phyloP scores from a whole-genome alignment of 768 basidiomycete genomes.

The Russula earlei region DNA sequence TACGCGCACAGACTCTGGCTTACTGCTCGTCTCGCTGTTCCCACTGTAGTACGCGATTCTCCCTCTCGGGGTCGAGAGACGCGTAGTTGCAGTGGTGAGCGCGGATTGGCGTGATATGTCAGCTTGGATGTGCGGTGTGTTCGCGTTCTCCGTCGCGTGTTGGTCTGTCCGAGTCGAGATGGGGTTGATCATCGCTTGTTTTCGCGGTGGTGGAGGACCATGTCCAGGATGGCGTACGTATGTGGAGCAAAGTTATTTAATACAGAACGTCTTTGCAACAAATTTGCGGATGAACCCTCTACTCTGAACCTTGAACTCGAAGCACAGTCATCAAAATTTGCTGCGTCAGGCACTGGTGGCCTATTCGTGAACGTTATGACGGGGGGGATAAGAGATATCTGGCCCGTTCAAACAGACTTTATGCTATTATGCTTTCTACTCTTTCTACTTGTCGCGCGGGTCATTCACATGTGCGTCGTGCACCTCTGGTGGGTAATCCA shows the following conservation, averaged over 20 bases:
- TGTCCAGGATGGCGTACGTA: neutral
- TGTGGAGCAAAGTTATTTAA: neutral
- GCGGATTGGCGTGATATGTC: constrained; percentile 27
- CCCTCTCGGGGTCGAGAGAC: constrained; percentile 42
- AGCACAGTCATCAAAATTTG: too few relatives aligned
- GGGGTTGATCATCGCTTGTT: neutral
- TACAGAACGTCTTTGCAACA: too few relatives aligned
- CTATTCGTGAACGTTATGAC: too few relatives aligned
- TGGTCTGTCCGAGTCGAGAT: neutral
- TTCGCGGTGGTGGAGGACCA: neutral
- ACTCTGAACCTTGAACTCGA: too few relatives aligned
- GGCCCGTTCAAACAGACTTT: too few relatives aligned
- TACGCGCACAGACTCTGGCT: neutral
- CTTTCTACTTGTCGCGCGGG: too few relatives aligned
- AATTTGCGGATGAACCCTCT: neutral
- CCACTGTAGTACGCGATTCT: constrained; percentile 31
- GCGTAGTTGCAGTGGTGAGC: constrained; percentile 35
- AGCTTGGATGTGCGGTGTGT: constrained; percentile 3
- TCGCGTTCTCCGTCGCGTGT: neutral
- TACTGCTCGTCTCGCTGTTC: constrained; percentile 27
- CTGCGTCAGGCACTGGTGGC: too few relatives aligned
- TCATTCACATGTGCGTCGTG: too few relatives aligned
- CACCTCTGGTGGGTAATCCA: too few relatives aligned
- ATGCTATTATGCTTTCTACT: too few relatives aligned
- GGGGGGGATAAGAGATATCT: too few relatives aligned